Conservation (phyloP, 169 alveolate species). For the Plasmodium ovale region DNA sequence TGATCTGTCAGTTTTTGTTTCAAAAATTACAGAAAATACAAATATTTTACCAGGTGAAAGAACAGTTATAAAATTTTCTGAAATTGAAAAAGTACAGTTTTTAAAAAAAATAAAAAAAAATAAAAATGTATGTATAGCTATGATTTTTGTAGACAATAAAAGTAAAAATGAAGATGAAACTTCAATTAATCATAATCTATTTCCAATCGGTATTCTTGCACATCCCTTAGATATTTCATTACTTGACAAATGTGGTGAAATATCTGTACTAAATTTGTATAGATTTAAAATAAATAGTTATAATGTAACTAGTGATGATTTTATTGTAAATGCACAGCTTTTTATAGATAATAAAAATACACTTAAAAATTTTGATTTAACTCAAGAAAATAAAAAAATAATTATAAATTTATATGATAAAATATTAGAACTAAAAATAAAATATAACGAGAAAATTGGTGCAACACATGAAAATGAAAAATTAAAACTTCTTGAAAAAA, state of each 20-base stretch:
- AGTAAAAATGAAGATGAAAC: slow-evolving; percentile 19
- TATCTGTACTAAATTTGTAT: slow-evolving; percentile 68
- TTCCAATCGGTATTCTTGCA: slow-evolving; percentile 53
- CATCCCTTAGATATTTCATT: slow-evolving; percentile 65
- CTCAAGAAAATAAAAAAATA: slow-evolving; percentile 66
- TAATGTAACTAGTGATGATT: slow-evolving; percentile 47
- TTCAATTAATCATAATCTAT: slow-evolving; percentile 48
- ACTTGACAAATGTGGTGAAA: slow-evolving; percentile 62
- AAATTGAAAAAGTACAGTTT: slow-evolving; percentile 60
- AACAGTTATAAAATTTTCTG: slow-evolving; percentile 66
- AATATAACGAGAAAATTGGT: slow-evolving; percentile 60
- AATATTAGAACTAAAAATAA: slow-evolving; percentile 60
- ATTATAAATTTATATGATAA: slow-evolving; percentile 62
- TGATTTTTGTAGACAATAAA: slow-evolving; percentile 69
- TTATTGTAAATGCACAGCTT: slow-evolving; percentile 45
- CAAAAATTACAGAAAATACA: slow-evolving; percentile 58
- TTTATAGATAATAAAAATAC: slow-evolving; percentile 32
- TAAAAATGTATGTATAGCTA: slow-evolving; percentile 69
- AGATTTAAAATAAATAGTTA: slow-evolving; percentile 58
- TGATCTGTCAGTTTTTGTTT: slow-evolving; percentile 63
- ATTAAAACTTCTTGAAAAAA: slow-evolving; percentile 58
- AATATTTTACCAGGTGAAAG: slow-evolving; percentile 66
- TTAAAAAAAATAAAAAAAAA: slow-evolving; percentile 62
- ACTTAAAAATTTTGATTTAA: slow-evolving; percentile 51
- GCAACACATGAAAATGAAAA: slow-evolving; percentile 43